Percentiles rank a stretch among this genome's conserved stretches.
Conservation (phyloP, 2,329 filamentous ascomycete species). For the Salinomyces thailandicus region DNA sequence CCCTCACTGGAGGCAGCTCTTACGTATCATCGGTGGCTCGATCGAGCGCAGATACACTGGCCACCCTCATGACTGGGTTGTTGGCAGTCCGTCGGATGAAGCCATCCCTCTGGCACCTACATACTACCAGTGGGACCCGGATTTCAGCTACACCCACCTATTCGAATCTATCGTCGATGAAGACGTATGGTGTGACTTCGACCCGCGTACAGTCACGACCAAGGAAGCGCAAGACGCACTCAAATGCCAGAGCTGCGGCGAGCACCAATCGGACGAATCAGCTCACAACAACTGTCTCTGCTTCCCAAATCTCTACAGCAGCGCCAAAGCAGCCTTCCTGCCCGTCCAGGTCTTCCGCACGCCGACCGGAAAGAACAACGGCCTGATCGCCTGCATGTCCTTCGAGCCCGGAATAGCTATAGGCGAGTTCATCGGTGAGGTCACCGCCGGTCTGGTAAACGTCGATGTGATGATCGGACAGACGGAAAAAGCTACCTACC, state of each 20-base stretch:
- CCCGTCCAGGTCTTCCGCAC: slow-evolving; percentile 47
- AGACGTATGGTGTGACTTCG: slow-evolving; percentile 38
- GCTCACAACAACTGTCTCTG: slow-evolving; percentile 42
- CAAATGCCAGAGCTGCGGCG: slow-evolving; percentile 37
- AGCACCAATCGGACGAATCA: slow-evolving; percentile 42
- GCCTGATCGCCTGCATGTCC: slow-evolving; percentile 36
- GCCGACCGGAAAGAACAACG: slow-evolving; percentile 45
- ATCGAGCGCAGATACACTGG: slow-evolving; percentile 34
- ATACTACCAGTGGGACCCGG: slow-evolving; percentile 38
- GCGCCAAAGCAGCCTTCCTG: slow-evolving; percentile 28
- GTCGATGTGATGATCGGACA: slow-evolving; percentile 45
- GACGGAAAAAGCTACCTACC: slow-evolving; percentile 38
- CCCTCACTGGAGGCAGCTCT: slow-evolving; percentile 39
- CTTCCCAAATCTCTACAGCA: slow-evolving; percentile 44
- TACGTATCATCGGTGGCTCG: slow-evolving; percentile 37
- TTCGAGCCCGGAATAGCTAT: slow-evolving; percentile 45
- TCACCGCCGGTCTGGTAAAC: slow-evolving; percentile 43
- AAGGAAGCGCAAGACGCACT: slow-evolving; percentile 11
- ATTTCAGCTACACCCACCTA: slow-evolving; percentile 40
- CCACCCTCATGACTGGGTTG: slow-evolving; percentile 45
- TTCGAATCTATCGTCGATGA: slow-evolving; percentile 42
- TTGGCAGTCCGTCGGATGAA: slow-evolving; percentile 32
- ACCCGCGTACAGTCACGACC: slow-evolving; percentile 36
- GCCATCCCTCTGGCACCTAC: slow-evolving; percentile 37
- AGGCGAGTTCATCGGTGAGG: slow-evolving; percentile 46